Evolutionary conservation across 1,284 basidiomycete species (phyloP).

Genomic region (Rhizoctonia solani): DNA sequence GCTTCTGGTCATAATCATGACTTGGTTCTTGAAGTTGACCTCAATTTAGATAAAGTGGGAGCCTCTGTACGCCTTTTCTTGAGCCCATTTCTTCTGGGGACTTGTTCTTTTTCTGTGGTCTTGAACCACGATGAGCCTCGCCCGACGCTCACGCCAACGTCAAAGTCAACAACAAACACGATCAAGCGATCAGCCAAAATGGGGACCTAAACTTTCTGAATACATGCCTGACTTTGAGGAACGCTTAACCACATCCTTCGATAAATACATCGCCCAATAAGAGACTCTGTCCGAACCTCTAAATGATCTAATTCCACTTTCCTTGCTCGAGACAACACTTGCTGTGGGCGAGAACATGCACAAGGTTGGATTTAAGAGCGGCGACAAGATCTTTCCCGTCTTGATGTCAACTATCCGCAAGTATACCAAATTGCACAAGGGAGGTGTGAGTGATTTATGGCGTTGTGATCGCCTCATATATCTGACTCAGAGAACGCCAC

Average conservation of each 20-base stretch:
- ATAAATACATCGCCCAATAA: background rate
- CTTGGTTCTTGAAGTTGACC: too few species aligned
- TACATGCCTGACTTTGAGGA: background rate
- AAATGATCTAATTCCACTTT: conserved; percentile 1
- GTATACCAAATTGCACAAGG: background rate
- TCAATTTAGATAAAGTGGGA: too few species aligned
- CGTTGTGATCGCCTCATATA: background rate
- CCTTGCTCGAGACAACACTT: conserved; percentile 18
- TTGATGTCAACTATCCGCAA: background rate
- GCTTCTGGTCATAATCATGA: too few species aligned
- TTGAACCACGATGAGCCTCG: too few species aligned
- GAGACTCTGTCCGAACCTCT: background rate
- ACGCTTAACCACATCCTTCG: background rate
- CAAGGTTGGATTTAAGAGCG: conserved; percentile 5
- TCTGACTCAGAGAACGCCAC: background rate
- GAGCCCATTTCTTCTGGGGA: too few species aligned
- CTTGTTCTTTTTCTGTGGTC: too few species aligned
- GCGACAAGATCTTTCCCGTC: background rate
- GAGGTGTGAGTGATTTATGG: background rate
- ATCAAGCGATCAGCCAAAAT: too few species aligned
- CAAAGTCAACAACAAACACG: too few species aligned
- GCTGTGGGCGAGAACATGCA: conserved; percentile 25
- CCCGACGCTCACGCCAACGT: too few species aligned
- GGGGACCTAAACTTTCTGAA: too few species aligned
- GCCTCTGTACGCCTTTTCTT: too few species aligned